Percentiles rank a stretch among this genome's conserved stretches.
Conservation (phyloP, 768 basidiomycete species). For the Podaxis sp. region DNA sequence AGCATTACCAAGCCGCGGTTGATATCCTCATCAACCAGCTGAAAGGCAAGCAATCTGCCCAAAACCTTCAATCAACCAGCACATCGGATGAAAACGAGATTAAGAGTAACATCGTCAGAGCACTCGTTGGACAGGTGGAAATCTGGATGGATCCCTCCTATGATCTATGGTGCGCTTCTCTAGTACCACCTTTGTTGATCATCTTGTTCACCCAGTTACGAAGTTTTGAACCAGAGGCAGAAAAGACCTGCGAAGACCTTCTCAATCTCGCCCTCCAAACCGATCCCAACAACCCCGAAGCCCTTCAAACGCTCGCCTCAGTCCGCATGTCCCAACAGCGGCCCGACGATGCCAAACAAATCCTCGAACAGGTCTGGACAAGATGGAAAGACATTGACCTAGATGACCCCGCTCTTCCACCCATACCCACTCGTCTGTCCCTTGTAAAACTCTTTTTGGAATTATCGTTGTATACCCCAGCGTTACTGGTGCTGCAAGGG, state of each 20-base stretch:
- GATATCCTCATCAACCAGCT: slow-evolving; percentile 66
- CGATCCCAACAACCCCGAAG: slow-evolving; percentile 77
- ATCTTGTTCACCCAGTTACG: neutral
- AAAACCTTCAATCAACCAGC: slow-evolving; percentile 25
- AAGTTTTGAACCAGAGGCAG: slow-evolving; percentile 83
- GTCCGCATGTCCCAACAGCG: slow-evolving; percentile 87
- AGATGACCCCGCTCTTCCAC: slow-evolving; percentile 71
- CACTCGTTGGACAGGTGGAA: slow-evolving; percentile 86
- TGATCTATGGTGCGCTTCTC: slow-evolving; percentile 71
- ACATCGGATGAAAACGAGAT: slow-evolving; percentile 58
- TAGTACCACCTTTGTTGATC: neutral
- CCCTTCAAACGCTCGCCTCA: slow-evolving; percentile 77
- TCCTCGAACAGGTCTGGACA: slow-evolving; percentile 66
- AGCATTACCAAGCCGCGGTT: slow-evolving; percentile 80
- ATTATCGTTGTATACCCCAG: slow-evolving; percentile 65
- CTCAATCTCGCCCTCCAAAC: slow-evolving; percentile 70
- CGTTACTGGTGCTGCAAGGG: slow-evolving; percentile 74
- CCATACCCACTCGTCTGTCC: slow-evolving; percentile 68
- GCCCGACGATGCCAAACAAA: slow-evolving; percentile 76
- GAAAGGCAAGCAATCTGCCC: slow-evolving; percentile 70
- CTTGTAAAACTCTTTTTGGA: slow-evolving; percentile 86
- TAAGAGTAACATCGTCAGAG: slow-evolving; percentile 69
- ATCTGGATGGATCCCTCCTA: slow-evolving; percentile 94
- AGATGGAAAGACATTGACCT: slow-evolving; percentile 68
- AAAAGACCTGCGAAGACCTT: slow-evolving; percentile 77